phyloP scores from a whole-genome alignment of 169 alveolate species.

The Amoebophrya sp. region DNA sequence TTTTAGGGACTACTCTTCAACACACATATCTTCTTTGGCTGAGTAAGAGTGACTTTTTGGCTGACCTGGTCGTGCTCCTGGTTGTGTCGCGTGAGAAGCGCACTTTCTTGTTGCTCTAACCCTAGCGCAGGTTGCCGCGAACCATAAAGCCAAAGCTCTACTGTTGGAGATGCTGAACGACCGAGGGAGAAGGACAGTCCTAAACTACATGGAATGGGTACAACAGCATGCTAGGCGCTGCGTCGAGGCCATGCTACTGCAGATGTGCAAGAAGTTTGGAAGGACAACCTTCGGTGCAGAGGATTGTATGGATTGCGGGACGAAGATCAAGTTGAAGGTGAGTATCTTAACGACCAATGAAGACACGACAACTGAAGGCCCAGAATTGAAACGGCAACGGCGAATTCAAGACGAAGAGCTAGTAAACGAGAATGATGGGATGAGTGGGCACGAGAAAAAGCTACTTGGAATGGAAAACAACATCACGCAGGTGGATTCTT shows the following conservation, averaged over 20 bases:
- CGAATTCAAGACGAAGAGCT: neutral
- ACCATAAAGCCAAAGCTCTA: conserved; percentile 60
- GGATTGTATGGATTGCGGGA: conserved; percentile 76
- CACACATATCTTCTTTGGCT: neutral
- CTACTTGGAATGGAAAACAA: too few relatives aligned
- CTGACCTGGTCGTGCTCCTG: conserved; percentile 57
- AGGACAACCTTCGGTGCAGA: conserved; percentile 49
- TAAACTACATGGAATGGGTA: conserved; percentile 61
- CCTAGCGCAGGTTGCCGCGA: conserved; percentile 72
- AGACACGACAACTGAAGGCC: too few relatives aligned
- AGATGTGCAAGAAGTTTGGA: conserved; percentile 44
- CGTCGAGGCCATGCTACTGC: conserved; percentile 57
- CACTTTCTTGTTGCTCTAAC: neutral
- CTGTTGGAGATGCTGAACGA: conserved; percentile 54
- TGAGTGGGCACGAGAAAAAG: too few relatives aligned
- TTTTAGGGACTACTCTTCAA: neutral
- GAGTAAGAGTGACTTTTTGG: conserved; percentile 28
- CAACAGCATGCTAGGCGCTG: conserved; percentile 58
- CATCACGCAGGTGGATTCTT: too few relatives aligned
- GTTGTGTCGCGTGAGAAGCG: conserved; percentile 49
- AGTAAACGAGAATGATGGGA: neutral
- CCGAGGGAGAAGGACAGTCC: conserved; percentile 56
- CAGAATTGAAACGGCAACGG: too few relatives aligned
- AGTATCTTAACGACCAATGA: conserved; percentile 53
- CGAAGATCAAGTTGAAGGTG: conserved; percentile 53